phyloP scores from a whole-genome alignment of 2,329 filamentous ascomycete species.

The Beauveria caledonica region DNA sequence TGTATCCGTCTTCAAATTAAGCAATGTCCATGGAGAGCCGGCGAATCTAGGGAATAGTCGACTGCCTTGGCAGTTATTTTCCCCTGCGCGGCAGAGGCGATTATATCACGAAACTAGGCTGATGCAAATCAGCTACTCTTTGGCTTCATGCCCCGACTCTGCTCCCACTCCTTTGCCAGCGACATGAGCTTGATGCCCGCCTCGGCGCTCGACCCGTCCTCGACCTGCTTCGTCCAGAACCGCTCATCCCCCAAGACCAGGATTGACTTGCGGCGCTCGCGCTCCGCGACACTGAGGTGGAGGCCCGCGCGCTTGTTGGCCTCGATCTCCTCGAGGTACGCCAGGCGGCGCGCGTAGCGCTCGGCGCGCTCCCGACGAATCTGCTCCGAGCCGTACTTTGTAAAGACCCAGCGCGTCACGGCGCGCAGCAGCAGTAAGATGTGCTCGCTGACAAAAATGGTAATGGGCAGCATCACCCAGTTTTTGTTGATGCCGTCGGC shows the following conservation, averaged over 20 bases:
- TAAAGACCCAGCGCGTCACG: conserved; percentile 27
- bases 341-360: conserved; percentile 29
- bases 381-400: conserved; percentile 31
- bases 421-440: conserved; percentile 55
- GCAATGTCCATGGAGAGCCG: too few relatives aligned
- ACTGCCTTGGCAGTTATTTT: too few relatives aligned
- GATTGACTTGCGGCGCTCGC: conserved; percentile 30
- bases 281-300: conserved; percentile 26
- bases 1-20: too few relatives aligned
- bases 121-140: conserved; percentile 1
- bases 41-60: too few relatives aligned
- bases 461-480: conserved; percentile 58
- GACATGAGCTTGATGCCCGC: conserved; percentile 28
- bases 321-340: conserved; percentile 33
- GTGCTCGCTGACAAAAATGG: conserved; percentile 67
- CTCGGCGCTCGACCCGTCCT: conserved; percentile 28
- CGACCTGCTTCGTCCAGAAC: conserved; percentile 36
- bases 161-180: conserved; percentile 14
- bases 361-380: conserved; percentile 32
- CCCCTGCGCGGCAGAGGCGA: background rate
- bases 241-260: conserved; percentile 24
- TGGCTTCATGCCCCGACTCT: conserved; percentile 5
- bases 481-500: conserved; percentile 42
- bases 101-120: background rate
- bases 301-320: conserved; percentile 26